Conservation (phyloP, 179 eudicot genomes). For the Camellia oleifera region DNA sequence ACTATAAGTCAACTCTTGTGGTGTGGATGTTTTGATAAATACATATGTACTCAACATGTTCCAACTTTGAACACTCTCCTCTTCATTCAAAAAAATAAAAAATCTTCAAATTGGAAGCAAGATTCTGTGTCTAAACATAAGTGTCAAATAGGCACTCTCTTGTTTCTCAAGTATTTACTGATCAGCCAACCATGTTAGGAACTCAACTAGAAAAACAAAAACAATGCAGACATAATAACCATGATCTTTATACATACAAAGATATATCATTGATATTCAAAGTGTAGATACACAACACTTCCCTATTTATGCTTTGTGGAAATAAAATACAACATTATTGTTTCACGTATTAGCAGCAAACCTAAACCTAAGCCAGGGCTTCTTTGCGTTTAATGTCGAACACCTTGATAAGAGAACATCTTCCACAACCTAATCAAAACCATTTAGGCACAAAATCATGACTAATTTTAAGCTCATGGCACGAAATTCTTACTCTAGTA, state of each 20-base stretch:
- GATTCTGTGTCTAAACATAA: background rate
- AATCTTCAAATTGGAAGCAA: background rate
- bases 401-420: conserved; percentile 67
- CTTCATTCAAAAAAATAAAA: background rate
- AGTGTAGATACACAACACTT: background rate
- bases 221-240: too few species aligned
- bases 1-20: too few species aligned
- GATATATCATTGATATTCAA: background rate
- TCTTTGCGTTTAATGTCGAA: conserved; percentile 89
- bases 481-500: background rate
- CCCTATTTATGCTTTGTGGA: background rate
- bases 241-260: background rate
- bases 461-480: background rate
- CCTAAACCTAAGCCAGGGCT: conserved; percentile 42
- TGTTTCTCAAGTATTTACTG: background rate
- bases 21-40: too few species aligned
- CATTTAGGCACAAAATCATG: background rate
- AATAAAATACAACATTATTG: conserved; percentile 3
- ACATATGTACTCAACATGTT: background rate
- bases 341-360: too few species aligned
- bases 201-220: background rate
- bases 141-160: background rate
- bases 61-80: background rate
- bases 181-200: background rate
- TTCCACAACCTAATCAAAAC: conserved; percentile 72